Evolutionary conservation across 768 basidiomycete genomes (phyloP), one percentile per base, ranked within the genome.

Genomic region (Serendipita vermifera): DNA sequence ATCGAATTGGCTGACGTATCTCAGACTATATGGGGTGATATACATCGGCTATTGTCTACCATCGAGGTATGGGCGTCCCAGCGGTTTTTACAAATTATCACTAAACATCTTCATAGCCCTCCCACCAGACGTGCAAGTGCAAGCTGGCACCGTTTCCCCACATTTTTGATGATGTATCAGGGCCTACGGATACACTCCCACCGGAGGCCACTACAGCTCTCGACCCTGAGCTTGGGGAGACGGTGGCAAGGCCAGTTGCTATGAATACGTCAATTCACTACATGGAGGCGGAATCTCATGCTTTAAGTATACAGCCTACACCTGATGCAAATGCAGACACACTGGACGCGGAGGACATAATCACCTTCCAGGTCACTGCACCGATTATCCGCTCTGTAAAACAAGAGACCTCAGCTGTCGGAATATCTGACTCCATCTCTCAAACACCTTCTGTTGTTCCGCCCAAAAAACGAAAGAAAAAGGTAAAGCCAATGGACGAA

Each of bases 61-160:
- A 22, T 51, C 46, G 22, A 51, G 20, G 46, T 51, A 22, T 27
- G 46, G 9, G 9, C 24, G 17, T 20, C 24, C 17, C 27, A 51
- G 20, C 32, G 15, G 24, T 26, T n/a, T n/a, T n/a, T n/a, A n/a
- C n/a, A n/a, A n/a, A n/a, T n/a, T n/a, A n/a, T n/a, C n/a, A n/a
- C n/a, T n/a, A n/a, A n/a, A n/a, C n/a, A n/a, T n/a, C n/a, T 27
- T 56, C 27, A 38, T 38, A 56, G 36, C 26, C 39, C 55, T 31
- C n/a, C 29, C 36, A 36, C n/a, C n/a, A 9, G 35, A 36, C n/a
- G n/a, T 36, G 35, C 35, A 9, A n/a, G 35, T 36, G 35, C 35
- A 36, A 36, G 35, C 35, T 9, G n/a, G n/a, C n/a, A n/a, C n/a
- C n/a, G n/a, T n/a, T n/a, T n/a, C n/a, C n/a, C n/a, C n/a, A n/a